phyloP scores from a whole-genome alignment of 2,329 filamentous ascomycete genomes.

The Neopestalotiopsis clavispora region DNA sequence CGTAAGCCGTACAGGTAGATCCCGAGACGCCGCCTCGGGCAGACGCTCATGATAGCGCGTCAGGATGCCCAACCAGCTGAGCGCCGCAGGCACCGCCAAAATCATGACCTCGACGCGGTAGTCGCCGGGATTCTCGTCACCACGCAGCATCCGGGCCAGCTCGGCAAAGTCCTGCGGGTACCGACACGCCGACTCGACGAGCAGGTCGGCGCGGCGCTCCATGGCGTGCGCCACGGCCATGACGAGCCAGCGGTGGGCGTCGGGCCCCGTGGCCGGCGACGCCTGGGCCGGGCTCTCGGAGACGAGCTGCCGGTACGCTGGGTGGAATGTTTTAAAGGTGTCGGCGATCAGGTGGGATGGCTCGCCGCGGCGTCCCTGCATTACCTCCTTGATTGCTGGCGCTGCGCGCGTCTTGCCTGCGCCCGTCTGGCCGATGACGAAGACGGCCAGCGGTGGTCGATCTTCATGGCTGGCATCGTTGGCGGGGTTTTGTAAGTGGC shows the following conservation, averaged over 20 bases:
- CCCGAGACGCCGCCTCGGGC: constrained; percentile 39
- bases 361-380: constrained; percentile 26
- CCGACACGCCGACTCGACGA: constrained; percentile 52
- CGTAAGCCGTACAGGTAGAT: constrained; percentile 46
- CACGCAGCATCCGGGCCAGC: constrained; percentile 40
- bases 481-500: background rate
- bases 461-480: background rate
- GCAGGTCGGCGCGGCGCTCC: constrained; percentile 36
- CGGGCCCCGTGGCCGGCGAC: constrained; percentile 42
- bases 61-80: constrained; percentile 49
- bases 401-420: constrained; percentile 53
- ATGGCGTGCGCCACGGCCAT: constrained; percentile 43
- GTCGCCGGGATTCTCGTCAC: constrained; percentile 20
- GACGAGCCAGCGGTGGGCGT: constrained; percentile 50
- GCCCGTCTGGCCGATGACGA: constrained; percentile 53
- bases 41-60: constrained; percentile 42
- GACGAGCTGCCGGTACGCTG: constrained; percentile 41
- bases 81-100: constrained; percentile 46
- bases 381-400: constrained; percentile 40
- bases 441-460: constrained; percentile 41
- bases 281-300: constrained; percentile 38
- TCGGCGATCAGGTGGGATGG: constrained; percentile 52
- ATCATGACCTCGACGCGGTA: constrained; percentile 47
- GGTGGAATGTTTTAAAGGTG: constrained; percentile 55
- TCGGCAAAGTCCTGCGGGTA: constrained; percentile 45